Conservation (phyloP, 2,329 filamentous ascomycete species). For the Leptoxyphium fumago region DNA sequence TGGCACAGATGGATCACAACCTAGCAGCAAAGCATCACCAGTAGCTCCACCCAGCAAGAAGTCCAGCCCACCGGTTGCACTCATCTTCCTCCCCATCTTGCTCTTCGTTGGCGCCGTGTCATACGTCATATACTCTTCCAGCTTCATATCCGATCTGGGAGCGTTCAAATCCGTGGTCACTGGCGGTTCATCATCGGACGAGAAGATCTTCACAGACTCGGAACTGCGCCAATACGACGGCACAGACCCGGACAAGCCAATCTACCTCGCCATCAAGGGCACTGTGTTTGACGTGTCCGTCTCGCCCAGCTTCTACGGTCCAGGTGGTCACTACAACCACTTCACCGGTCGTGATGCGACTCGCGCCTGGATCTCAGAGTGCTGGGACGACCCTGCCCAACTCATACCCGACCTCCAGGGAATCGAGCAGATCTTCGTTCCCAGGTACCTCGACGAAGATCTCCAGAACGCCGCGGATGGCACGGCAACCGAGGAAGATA, state of each 20-base stretch:
- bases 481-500: conserved; percentile 7
- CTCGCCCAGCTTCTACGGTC: conserved; percentile 16
- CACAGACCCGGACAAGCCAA: conserved; percentile 11
- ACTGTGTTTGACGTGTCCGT: conserved; percentile 19
- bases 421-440: conserved; percentile 15
- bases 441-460: conserved; percentile 15
- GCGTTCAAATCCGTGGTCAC: neutral
- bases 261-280: conserved; percentile 18
- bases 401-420: conserved; percentile 14
- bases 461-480: conserved; percentile 8
- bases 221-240: conserved; percentile 29
- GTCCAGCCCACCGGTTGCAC: neutral
- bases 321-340: conserved; percentile 16
- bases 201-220: neutral
- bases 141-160: neutral
- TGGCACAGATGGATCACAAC: no score
- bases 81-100: neutral
- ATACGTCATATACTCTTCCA: neutral
- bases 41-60: neutral
- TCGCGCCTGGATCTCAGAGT: conserved; percentile 18
- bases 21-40: no score
- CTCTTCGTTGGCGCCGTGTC: neutral
- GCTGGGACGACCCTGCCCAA: conserved; percentile 16
- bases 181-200: neutral
- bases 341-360: conserved; percentile 17